Conservation (phyloP, 2,329 filamentous ascomycete genomes). For the Fusarium sp. region DNA sequence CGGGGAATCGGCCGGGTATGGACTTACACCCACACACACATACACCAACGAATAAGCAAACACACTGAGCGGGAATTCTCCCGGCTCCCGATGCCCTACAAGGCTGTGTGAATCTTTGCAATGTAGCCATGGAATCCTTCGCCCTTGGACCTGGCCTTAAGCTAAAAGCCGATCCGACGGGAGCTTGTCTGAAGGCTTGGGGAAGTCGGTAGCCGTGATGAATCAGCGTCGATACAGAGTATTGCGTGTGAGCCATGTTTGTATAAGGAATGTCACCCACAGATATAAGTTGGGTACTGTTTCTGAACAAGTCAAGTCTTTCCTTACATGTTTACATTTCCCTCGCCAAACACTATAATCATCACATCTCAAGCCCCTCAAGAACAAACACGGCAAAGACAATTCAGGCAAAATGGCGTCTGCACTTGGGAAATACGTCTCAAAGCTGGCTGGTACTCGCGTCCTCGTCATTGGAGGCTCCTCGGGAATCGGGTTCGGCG, state of each 20-base stretch:
- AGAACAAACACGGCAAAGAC: neutral
- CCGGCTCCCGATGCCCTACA: slow-evolving; percentile 12
- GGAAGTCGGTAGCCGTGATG: no score
- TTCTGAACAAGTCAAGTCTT: neutral
- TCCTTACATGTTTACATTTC: neutral
- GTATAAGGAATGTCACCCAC: neutral
- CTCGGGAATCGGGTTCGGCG: slow-evolving; percentile 37
- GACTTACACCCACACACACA: neutral
- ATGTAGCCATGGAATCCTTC: no score
- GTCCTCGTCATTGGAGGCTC: slow-evolving; percentile 39
- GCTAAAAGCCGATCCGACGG: neutral
- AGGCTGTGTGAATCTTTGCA: neutral
- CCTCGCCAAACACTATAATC: neutral
- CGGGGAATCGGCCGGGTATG: slow-evolving; percentile 4
- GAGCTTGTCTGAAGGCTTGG: neutral
- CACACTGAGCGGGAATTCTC: neutral
- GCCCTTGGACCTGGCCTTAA: neutral
- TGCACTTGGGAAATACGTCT: slow-evolving; percentile 26
- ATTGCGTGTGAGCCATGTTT: slow-evolving; percentile 21
- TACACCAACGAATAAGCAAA: neutral
- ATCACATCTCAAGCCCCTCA: neutral
- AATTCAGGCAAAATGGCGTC: slow-evolving; percentile 20
- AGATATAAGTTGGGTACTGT: slow-evolving; percentile 13
- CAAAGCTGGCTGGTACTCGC: slow-evolving; percentile 35
- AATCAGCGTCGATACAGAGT: no score